These are phyloP conservation scores for Mycena alexandri DNA, from an alignment of 768 basidiomycete genomes.

Conservation along the genomic window DNA sequence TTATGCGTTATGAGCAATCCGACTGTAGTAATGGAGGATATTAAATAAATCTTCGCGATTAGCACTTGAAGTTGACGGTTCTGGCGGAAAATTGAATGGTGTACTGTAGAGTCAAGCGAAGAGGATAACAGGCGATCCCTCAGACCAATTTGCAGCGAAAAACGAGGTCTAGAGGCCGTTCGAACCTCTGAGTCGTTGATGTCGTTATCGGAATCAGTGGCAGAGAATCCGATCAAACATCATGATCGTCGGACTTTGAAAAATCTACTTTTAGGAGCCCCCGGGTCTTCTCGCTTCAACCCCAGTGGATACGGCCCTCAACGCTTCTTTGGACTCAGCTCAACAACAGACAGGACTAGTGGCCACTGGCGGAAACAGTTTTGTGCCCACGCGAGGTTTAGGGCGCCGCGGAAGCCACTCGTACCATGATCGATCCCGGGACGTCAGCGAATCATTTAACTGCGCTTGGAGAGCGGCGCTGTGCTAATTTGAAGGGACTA, in stretches of 20 bases:
- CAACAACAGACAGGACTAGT: slow-evolving; percentile 8
- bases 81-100: background rate
- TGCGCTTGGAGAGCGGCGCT: slow-evolving; percentile 21
- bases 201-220: too few species aligned
- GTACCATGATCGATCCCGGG: background rate
- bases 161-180: background rate
- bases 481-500: background rate
- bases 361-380: background rate
- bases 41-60: slow-evolving; percentile 24
- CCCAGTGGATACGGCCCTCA: background rate
- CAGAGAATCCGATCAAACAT: too few species aligned
- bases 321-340: background rate
- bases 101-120: background rate
- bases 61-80: background rate
- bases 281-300: slow-evolving; percentile 8
- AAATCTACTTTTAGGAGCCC: background rate
- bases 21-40: slow-evolving; percentile 6
- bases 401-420: background rate
- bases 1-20: too few species aligned
- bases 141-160: too few species aligned
- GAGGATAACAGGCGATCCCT: too few species aligned
- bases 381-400: background rate
- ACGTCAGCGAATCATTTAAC: slow-evolving; percentile 17
- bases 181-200: too few species aligned
- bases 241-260: slow-evolving; percentile 15